These are phyloP conservation scores for Erysiphe pulchra DNA, from an alignment of 2,329 filamentous ascomycete genomes.

Conservation along the genomic window DNA sequence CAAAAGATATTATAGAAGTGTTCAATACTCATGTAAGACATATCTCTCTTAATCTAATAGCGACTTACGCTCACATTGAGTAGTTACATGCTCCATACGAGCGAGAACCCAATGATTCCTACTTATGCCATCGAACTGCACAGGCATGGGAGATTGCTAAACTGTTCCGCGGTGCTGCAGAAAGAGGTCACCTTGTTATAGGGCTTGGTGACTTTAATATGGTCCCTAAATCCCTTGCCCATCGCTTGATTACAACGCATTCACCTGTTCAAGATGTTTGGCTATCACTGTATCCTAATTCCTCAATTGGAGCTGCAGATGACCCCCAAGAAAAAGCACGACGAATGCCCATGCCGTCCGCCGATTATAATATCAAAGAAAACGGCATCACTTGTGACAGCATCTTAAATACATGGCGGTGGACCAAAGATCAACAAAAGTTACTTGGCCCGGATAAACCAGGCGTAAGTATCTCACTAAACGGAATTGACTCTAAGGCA, in stretches of 20 bases:
- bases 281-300: slow-evolving; percentile 62
- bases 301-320: slow-evolving; percentile 48
- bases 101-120: slow-evolving; percentile 51
- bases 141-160: slow-evolving; percentile 93
- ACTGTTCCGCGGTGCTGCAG: slow-evolving; percentile 55
- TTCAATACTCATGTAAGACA: slow-evolving; percentile 63
- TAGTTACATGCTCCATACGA: slow-evolving; percentile 70
- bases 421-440: slow-evolving; percentile 47
- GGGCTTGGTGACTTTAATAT: slow-evolving; percentile 93
- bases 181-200: slow-evolving; percentile 59
- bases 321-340: slow-evolving; percentile 41
- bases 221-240: slow-evolving; percentile 63
- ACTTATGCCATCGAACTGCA: slow-evolving; percentile 69
- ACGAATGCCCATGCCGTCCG: slow-evolving; percentile 42
- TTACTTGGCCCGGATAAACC: slow-evolving; percentile 37
- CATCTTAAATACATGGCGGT: slow-evolving; percentile 79
- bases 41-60: neutral
- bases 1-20: slow-evolving; percentile 52
- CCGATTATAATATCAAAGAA: slow-evolving; percentile 47
- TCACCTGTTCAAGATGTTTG: slow-evolving; percentile 61
- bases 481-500: slow-evolving; percentile 44
- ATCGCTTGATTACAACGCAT: slow-evolving; percentile 57
- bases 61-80: slow-evolving; percentile 16
- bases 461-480: slow-evolving; percentile 32
- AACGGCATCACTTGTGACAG: slow-evolving; percentile 80